These are phyloP conservation scores for Moniliophthora roreri DNA, from an alignment of 1,284 basidiomycete genomes.

Conservation along the genomic window DNA sequence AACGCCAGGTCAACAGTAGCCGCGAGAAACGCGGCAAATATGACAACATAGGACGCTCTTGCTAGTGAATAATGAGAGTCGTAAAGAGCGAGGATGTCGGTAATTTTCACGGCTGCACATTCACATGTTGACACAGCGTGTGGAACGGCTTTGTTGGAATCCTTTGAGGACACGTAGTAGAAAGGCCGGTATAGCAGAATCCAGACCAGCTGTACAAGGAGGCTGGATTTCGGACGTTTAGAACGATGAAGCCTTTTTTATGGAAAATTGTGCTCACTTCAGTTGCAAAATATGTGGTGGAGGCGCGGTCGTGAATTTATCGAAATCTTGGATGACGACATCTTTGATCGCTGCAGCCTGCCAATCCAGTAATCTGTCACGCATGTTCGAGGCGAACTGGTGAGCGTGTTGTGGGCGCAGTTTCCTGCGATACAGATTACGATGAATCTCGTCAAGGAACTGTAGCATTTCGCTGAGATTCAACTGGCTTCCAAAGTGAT, in stretches of 20 bases:
- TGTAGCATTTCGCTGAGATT: not conserved
- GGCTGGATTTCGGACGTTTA: constrained; percentile 4
- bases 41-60: constrained; percentile 14
- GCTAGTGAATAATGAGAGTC: constrained; percentile 13
- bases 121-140: constrained; percentile 15
- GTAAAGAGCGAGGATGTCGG: constrained; percentile 12
- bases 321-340: constrained; percentile 10
- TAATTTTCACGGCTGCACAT: constrained; percentile 13
- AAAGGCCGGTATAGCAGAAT: constrained; percentile 18
- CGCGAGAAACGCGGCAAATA: constrained; percentile 16
- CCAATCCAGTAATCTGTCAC: constrained; percentile 12
- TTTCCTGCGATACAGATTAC: constrained; percentile 11
- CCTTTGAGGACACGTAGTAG: constrained; percentile 10
- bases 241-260: not conserved
- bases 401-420: constrained; percentile 8
- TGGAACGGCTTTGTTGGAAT: not conserved
- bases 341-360: constrained; percentile 8
- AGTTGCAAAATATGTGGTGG: constrained; percentile 17
- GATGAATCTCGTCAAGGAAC: constrained; percentile 15
- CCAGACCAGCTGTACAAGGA: constrained; percentile 15
- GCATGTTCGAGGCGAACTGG: constrained; percentile 14
- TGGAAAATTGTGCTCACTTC: constrained; percentile 8
- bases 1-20: constrained; percentile 18
- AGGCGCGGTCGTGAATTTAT: constrained; percentile 3
- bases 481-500: not conserved